phyloP scores from a whole-genome alignment of 768 basidiomycete genomes.

The Collybia sordida region DNA sequence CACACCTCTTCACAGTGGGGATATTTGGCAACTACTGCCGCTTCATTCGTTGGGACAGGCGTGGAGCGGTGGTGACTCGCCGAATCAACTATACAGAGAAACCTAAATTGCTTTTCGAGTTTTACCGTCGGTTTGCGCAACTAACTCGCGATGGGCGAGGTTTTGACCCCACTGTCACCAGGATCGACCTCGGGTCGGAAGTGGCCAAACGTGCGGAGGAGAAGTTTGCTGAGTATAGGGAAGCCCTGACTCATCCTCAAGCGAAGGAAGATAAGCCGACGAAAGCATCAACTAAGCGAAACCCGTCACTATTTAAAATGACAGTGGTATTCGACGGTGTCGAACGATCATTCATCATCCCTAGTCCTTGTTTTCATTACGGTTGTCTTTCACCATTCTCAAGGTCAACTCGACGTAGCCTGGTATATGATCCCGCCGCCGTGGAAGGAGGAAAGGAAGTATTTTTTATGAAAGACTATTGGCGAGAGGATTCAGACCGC shows the following conservation, averaged over 20 bases:
- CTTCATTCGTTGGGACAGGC: conserved; percentile 34
- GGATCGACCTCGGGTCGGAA: conserved; percentile 9
- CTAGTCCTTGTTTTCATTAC: conserved; percentile 6
- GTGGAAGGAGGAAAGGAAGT: conserved; percentile 6
- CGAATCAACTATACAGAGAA: no score
- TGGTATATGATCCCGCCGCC: conserved; percentile 17
- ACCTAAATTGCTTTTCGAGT: no score
- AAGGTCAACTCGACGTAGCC: conserved; percentile 20
- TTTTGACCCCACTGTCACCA: no score
- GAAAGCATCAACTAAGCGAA: background rate
- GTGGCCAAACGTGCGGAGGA: background rate
- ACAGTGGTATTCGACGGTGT: no score
- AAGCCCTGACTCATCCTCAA: background rate
- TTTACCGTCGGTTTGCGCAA: no score
- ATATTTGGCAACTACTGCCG: conserved; percentile 22
- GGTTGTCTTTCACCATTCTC: conserved; percentile 17
- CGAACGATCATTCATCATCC: conserved; percentile 10
- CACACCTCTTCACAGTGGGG: conserved; percentile 30
- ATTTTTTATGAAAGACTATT: conserved; percentile 30
- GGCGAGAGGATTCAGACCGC: no score
- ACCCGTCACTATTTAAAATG: background rate
- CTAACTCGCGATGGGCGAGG: no score
- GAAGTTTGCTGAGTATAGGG: background rate
- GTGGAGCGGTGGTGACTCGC: conserved; percentile 28
- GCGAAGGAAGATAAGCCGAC: background rate